A percentile compares a stretch with the other conserved stretches of the same genome.
phyloP scores from a whole-genome alignment of 2,329 filamentous ascomycete genomes.

The Phoma herbarum region DNA sequence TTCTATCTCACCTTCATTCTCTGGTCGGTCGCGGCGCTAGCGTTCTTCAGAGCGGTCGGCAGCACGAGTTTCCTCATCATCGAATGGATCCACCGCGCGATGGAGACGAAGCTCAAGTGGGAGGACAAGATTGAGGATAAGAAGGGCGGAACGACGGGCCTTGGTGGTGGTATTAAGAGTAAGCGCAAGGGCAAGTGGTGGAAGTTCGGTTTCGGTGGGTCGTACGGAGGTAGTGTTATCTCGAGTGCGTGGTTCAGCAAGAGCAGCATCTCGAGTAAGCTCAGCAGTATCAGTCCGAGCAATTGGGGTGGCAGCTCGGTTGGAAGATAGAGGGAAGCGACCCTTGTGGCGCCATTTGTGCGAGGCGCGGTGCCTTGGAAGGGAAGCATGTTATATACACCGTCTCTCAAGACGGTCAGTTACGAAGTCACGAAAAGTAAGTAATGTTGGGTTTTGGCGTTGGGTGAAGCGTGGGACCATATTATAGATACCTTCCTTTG shows the following conservation, averaged over 20 bases:
- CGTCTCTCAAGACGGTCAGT: neutral
- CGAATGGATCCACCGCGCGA: slow-evolving; percentile 82
- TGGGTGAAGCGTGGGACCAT: neutral
- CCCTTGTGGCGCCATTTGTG: no score
- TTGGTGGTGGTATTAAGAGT: slow-evolving; percentile 38
- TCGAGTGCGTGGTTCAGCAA: slow-evolving; percentile 51
- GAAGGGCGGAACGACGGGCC: slow-evolving; percentile 36
- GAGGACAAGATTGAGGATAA: slow-evolving; percentile 47
- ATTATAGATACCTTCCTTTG: slow-evolving; percentile 8
- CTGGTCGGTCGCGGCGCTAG: slow-evolving; percentile 87
- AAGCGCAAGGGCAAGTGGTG: slow-evolving; percentile 36
- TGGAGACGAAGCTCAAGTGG: slow-evolving; percentile 81
- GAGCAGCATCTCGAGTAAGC: slow-evolving; percentile 50
- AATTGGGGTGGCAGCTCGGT: slow-evolving; percentile 47
- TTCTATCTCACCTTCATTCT: slow-evolving; percentile 92
- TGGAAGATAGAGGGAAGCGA: no score
- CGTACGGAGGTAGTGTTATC: slow-evolving; percentile 34
- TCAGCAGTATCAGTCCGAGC: slow-evolving; percentile 45
- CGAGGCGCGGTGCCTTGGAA: no score
- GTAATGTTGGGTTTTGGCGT: slow-evolving; percentile 8
- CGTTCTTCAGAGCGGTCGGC: slow-evolving; percentile 87
- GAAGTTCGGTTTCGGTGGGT: slow-evolving; percentile 27
- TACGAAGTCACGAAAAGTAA: slow-evolving; percentile 13
- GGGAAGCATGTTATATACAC: neutral
- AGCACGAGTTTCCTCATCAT: slow-evolving; percentile 83